Evolutionary conservation across 2,329 filamentous ascomycete genomes (phyloP), one percentile per base, ranked within the genome.

Genomic region (Fusarium phyllophilum): DNA sequence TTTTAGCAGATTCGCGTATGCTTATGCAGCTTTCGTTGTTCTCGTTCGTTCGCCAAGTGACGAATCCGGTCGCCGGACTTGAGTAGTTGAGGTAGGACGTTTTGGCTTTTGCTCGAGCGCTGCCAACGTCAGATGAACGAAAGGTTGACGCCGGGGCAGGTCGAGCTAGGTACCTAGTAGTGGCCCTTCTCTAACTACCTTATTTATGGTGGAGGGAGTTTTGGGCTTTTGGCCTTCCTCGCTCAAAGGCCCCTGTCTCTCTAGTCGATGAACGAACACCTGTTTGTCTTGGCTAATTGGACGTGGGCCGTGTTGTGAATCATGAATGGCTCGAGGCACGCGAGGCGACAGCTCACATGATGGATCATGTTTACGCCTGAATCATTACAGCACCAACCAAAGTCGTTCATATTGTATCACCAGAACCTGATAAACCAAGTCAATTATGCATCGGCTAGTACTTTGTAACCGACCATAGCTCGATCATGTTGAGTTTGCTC

Each of bases 291-390:
- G 31, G 26, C 26, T 38, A n/a, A 29, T 42, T 44, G 55, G 36
- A 26, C 66, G 52, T 49, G 61, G 59, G 33, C 67, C 36, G 24
- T 54, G 46, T 55, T 55, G 61, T 60, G 56, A 52, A 59, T 72
- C 38, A 52, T 56, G 51, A 45, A 66, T 76, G 68, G 68, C 66
- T 75, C 48, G 46, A 72, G 66, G 62, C 45, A 66, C 68, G 66
- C 55, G 58, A 75, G 66, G 60, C 48, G 64, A 65, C 60, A 36
- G 54, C 72, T 72, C 75, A 77, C 75, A 77, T 77, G 75, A 77
- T 75, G 66, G 66, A 31, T 62, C 65, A 73, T 76, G 68, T 62
- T 70, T 69, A 48, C 42, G 69, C 42, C 73, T 56, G 67, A 45
- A 55, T 69, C 57, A 73, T 72, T 65, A 75, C 73, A 54, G 62